Evolutionary conservation across 2,329 filamentous ascomycete species (phyloP).

Genomic region (Corinectria fuckeliana): DNA sequence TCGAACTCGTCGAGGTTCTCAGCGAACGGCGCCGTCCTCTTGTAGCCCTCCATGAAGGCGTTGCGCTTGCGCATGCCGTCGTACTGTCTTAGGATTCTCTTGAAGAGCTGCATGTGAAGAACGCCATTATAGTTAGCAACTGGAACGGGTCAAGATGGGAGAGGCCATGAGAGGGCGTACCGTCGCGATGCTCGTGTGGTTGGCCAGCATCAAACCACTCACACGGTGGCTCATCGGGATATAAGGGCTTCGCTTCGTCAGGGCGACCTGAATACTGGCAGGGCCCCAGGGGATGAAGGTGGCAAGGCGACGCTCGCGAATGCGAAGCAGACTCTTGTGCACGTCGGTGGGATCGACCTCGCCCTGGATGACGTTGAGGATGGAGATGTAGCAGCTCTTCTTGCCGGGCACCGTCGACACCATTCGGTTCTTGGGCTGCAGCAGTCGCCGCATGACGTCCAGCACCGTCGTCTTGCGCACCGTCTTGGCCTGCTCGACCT

Average conservation of each 20-base stretch:
- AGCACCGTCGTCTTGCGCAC: conserved; percentile 97
- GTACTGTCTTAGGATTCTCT: conserved; percentile 90
- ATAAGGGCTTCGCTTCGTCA: conserved; percentile 97
- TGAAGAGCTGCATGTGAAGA: conserved; percentile 71
- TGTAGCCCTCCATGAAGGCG: conserved; percentile 95
- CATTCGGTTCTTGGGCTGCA: conserved; percentile 99
- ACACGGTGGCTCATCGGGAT: conserved; percentile 93
- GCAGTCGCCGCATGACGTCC: conserved; percentile 92
- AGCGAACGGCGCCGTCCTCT: conserved; percentile 91
- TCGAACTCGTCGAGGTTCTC: conserved; percentile 95
- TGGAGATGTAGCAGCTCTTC: conserved; percentile 98
- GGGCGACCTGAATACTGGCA: conserved; percentile 93
- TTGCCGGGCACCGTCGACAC: conserved; percentile 94
- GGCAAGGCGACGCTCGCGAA: conserved; percentile 89
- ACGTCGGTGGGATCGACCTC: conserved; percentile 98
- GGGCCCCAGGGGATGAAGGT: conserved; percentile 99
- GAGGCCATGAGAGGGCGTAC: conserved; percentile 51
- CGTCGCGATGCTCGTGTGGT: conserved; percentile 96
- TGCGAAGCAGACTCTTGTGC: conserved; percentile 95
- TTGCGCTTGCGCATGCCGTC: conserved; percentile 95
- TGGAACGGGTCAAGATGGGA: too few relatives aligned
- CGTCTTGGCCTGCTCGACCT: conserved; percentile 95
- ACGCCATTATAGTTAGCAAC: conserved; percentile 3
- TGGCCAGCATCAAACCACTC: conserved; percentile 95
- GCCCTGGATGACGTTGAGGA: conserved; percentile 98